Base-by-base conservation (phyloP, 2,329 filamentous ascomycete genomes). In the Fusarium aywerte region DNA sequence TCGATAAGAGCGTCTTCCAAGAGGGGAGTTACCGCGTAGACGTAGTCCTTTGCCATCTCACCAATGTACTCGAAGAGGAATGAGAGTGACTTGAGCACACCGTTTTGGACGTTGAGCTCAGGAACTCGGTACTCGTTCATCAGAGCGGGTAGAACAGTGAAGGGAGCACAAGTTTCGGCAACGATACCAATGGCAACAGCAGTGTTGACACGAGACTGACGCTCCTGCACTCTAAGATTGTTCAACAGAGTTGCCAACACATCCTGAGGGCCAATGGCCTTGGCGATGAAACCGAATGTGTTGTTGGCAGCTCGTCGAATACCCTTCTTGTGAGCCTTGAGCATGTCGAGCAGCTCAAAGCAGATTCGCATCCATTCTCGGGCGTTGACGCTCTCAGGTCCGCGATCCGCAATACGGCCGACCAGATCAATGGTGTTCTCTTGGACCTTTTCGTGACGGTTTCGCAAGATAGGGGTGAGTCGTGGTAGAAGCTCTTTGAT, bases 341-440 rank as follows among this genome's bases (percentile, higher is more conserved):
- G 87, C 96, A 99, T 99, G 80, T 99, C 96, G 29, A 99, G 88
- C 53, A 99, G 84, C 82, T 99, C 96, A 79, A 99, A 99, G 82
- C 96, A 99, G 78, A 99, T 99, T 77, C 96, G 90, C 96, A 99
- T 99, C 96, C 96, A 99, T 80, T 99, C 96, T 75, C 96, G 89
- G 15, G 96, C 94, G 76, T 97, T 97, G 76, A 99, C 96, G 67
- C 92, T 95, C 79, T 99, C 96, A 2, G 96, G 94, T 1, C 96
- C 96, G 69, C 96, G 92, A 80, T 99, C 96, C 16, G 96, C 96
- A 72, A 99, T 98, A 84, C 96, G 95, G 56, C 96, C 96, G 20
- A 99, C 96, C 3, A 99, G 86, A 77, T 99, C 96, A 73, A 99
- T 98, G 0, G 96, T 98, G 80, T 99, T 99, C 76, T 99, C 96